Evolutionary conservation across 176 grass and related monocot genomes (phyloP).

Genomic region (Oryza longistaminata): DNA sequence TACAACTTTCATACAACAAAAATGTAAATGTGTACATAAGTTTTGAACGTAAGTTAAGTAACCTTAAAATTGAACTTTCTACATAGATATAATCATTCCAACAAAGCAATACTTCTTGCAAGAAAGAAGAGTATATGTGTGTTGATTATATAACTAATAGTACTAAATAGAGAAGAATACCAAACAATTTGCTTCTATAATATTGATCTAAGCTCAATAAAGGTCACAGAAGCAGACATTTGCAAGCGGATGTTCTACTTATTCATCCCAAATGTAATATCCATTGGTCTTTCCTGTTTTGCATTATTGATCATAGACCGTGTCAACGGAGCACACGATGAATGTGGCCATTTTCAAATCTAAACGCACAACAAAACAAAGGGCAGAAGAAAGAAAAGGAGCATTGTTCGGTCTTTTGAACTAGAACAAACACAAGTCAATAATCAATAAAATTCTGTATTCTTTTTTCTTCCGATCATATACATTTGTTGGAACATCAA

Average conservation of each 20-base stretch:
- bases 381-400: neutral
- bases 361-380: neutral
- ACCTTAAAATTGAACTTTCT: neutral
- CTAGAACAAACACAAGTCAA: neutral
- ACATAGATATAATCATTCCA: neutral
- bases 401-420: neutral
- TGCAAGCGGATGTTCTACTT: neutral
- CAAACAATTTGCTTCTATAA: neutral
- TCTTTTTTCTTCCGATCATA: neutral
- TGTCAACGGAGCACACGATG: neutral
- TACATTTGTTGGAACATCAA: neutral
- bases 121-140: neutral
- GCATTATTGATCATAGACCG: neutral
- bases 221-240: neutral
- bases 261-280: neutral
- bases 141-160: neutral
- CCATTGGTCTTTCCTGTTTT: neutral
- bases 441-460: neutral
- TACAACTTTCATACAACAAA: neutral
- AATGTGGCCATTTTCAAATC: neutral
- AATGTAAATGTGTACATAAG: neutral
- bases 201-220: neutral
- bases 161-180: neutral
- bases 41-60: neutral
- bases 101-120: neutral